These are phyloP conservation scores for Rhinocladiella mackenziei DNA, from an alignment of 2,329 filamentous ascomycete genomes.

Conservation along the genomic window DNA sequence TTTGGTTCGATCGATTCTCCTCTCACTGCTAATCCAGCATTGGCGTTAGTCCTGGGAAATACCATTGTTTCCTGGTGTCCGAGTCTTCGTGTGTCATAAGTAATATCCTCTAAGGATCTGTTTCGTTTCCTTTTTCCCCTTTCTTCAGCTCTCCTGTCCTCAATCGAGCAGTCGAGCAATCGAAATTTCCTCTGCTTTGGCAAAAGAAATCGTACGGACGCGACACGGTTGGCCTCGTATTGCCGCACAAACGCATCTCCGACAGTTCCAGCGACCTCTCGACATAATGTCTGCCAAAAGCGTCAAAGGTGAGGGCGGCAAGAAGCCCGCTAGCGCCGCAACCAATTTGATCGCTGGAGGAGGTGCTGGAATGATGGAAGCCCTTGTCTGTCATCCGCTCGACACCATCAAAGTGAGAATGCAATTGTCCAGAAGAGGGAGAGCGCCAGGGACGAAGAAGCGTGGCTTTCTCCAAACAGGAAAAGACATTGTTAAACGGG, in stretches of 20 bases:
- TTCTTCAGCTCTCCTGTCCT: neutral
- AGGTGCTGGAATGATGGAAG: conserved; percentile 99
- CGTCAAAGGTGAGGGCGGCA: conserved; percentile 56
- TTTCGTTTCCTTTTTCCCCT: neutral
- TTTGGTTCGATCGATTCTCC: conserved; percentile 12
- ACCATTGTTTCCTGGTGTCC: conserved; percentile 18
- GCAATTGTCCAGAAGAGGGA: conserved; percentile 87
- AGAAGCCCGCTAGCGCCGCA: conserved; percentile 76
- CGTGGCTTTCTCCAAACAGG: conserved; percentile 87
- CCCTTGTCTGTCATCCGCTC: conserved; percentile 88
- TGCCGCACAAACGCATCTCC: too few relatives aligned
- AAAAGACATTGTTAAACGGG: conserved; percentile 76
- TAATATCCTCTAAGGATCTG: neutral
- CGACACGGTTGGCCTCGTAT: neutral
- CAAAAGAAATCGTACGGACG: too few relatives aligned
- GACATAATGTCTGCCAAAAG: conserved; percentile 57
- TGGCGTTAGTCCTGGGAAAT: conserved; percentile 15
- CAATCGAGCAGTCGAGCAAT: too few relatives aligned
- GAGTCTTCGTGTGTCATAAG: conserved; percentile 1
- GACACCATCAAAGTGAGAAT: conserved; percentile 99
- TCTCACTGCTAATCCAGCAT: conserved; percentile 11
- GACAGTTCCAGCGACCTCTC: too few relatives aligned
- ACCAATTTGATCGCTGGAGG: conserved; percentile 97
- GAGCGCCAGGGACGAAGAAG: conserved; percentile 72
- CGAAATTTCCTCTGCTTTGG: too few relatives aligned